Base-by-base conservation (phyloP, 805 yeast genomes). In the Wickerhamiella nectarea region DNA sequence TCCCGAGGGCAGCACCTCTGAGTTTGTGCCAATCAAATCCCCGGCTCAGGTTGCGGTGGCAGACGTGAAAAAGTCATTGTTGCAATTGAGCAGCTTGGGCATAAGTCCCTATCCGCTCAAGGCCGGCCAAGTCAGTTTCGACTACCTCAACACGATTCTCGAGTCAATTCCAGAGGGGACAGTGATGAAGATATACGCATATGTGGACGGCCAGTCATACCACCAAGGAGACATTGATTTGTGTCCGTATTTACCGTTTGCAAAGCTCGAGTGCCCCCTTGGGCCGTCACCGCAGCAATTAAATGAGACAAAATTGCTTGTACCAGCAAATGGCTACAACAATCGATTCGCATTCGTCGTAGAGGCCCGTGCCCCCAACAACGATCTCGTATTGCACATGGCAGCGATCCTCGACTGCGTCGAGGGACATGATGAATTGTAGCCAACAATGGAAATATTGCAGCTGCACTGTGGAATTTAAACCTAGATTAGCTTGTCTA, bases 401-500 rank as follows among this genome's bases (percentile, higher is more conserved):
- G 61, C 55, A 4, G 57, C 46, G 4, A 29, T 47, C 5, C 26
- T 53, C 2, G 58, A 52, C 33, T 19, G 48, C 15, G 47, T 22
- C 17, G 21, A 36, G 12, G 35, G 17, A 3, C 22, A 24, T 11
- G 47, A 45, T 14, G 50, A 49, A 33, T 35, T 46, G 22, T 48
- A 39, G 36, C n/a, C n/a, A n/a, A n/a, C n/a, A n/a, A n/a, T n/a
- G n/a, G n/a, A n/a, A n/a, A n/a, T n/a, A n/a, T n/a, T n/a, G n/a
- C n/a, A n/a, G n/a, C n/a, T n/a, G n/a, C n/a, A n/a, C n/a, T n/a
- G n/a, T n/a, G n/a, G n/a, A n/a, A 17, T 7, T 10, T 26, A 65
- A 70, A 40, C 65, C 78, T 24, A 73, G 75, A 48, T 69, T 86
- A 59, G 69, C 69, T 21, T 76, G 78, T 36, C 53, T 79, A n/a